Evolutionary conservation across 768 basidiomycete species (phyloP).

Genomic region (Strobilomyces echinocephalus): DNA sequence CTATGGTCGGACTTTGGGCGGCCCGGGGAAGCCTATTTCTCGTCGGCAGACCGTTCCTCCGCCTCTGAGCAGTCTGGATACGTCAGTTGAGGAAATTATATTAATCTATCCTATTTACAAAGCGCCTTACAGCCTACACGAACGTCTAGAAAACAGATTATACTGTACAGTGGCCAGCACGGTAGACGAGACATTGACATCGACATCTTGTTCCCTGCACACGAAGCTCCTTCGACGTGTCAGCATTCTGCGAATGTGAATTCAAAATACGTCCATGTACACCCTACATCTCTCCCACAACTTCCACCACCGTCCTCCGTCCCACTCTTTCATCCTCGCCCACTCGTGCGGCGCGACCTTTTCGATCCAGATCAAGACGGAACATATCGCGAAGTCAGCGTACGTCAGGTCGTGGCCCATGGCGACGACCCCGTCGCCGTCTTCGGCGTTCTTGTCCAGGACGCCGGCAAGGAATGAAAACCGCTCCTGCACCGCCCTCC

Average conservation of each 20-base stretch:
- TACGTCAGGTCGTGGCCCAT: conserved; percentile 69
- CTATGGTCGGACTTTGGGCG: too few species aligned
- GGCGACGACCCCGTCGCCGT: conserved; percentile 58
- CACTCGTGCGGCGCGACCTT: conserved; percentile 70
- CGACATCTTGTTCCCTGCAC: background rate
- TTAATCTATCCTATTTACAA: background rate
- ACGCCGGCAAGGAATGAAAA: conserved; percentile 61
- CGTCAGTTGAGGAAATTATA: background rate
- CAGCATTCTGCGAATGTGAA: background rate
- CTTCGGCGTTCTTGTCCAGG: conserved; percentile 62
- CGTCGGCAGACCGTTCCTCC: too few species aligned
- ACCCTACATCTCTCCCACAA: conserved; percentile 58
- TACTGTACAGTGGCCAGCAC: background rate
- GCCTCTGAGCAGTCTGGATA: too few species aligned
- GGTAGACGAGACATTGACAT: background rate
- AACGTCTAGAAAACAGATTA: background rate
- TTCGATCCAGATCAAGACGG: conserved; percentile 71
- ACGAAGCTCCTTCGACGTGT: background rate
- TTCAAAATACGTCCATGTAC: conserved; percentile 64
- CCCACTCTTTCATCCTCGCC: conserved; percentile 62
- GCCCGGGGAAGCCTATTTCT: too few species aligned
- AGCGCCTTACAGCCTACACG: background rate
- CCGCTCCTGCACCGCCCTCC: conserved; percentile 60
- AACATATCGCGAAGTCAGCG: conserved; percentile 70
- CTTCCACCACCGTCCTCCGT: conserved; percentile 60